Conservation (phyloP, 768 basidiomycete species). For the Boletus sp. region DNA sequence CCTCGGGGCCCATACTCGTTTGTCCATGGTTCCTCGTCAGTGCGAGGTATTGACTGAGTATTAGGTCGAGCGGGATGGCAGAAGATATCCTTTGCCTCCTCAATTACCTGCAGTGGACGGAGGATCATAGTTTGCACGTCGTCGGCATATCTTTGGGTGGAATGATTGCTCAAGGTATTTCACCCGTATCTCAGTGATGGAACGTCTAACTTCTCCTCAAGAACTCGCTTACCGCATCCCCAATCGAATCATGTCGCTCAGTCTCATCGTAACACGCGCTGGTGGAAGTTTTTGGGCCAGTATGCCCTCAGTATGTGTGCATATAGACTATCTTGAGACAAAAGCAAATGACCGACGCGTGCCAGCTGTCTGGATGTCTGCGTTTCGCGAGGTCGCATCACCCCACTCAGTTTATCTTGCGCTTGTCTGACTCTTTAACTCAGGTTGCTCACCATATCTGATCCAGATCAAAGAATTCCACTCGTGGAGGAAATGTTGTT, state of each 20-base stretch:
- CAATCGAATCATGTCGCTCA: slow-evolving; percentile 61
- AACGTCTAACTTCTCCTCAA: slow-evolving; percentile 25
- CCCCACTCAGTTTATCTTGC: neutral
- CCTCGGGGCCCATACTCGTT: slow-evolving; percentile 79
- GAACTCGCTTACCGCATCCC: slow-evolving; percentile 69
- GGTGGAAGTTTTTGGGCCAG: slow-evolving; percentile 58
- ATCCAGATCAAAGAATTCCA: slow-evolving; percentile 46
- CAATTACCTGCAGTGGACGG: slow-evolving; percentile 70
- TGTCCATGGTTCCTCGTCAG: slow-evolving; percentile 17
- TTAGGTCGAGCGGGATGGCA: slow-evolving; percentile 74
- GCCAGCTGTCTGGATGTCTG: slow-evolving; percentile 40
- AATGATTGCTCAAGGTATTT: slow-evolving; percentile 75
- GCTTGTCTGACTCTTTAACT: slow-evolving; percentile 4
- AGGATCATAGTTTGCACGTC: slow-evolving; percentile 56
- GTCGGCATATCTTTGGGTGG: slow-evolving; percentile 78
- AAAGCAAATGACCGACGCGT: neutral
- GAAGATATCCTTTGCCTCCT: slow-evolving; percentile 66
- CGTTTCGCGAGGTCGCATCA: slow-evolving; percentile 34
- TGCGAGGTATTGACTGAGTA: neutral
- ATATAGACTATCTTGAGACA: neutral
- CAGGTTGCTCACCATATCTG: slow-evolving; percentile 37
- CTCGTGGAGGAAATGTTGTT: slow-evolving; percentile 57
- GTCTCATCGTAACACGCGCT: slow-evolving; percentile 66
- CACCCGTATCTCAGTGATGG: neutral
- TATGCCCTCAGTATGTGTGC: slow-evolving; percentile 53